Evolutionary conservation across 305 asterid genomes (phyloP), one percentile per base, ranked within the genome.

Genomic region (Ilex paraguariensis): DNA sequence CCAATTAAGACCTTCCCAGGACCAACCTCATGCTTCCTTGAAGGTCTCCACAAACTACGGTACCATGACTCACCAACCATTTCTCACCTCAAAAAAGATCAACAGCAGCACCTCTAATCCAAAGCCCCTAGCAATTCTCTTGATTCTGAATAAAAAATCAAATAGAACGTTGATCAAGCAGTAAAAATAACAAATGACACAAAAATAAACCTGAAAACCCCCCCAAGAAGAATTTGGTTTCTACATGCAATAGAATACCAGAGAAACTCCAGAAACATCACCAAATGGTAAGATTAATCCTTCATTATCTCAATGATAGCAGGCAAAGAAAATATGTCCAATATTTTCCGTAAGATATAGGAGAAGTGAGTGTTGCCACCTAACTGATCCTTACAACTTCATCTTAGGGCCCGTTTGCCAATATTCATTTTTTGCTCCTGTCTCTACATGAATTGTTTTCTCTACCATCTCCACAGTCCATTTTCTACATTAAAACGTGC

Each of bases 51-150:
- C 66, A 90, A 70, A 69, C 71, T 75, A 13, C 86, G 90, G 59
- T 87, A 77, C 95, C 95, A 87, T 42, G 91, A 87, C 49, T 83
- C 90, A 3, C 80, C 67, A 61, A 87, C 95, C 95, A 87, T 90
- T 31, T 80, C 77, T 65, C 40, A 13, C 31, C 65, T 56, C 65
- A 63, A 67, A 31, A 49, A 52, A 50, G 49, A 58, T 54, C 59
- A 21, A 65, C 48, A 57, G 30, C 28, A 46, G 13, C 11, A 61
- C 67, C 69, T 64, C 60, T 68, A 62, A 55, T 50, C 42, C 64
- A 69, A 70, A 49, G 59, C 63, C 71, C 61, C 63, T 39, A 59
- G 69, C 70, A 60, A 60, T 57, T 51, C 54, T 54, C 63, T 54
- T 54, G 61, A 70, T 54, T 66, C 68, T 62, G 71, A 73, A 11